Conservation (phyloP, 2,329 filamentous ascomycete species). For the Hypomyces rosellus region DNA sequence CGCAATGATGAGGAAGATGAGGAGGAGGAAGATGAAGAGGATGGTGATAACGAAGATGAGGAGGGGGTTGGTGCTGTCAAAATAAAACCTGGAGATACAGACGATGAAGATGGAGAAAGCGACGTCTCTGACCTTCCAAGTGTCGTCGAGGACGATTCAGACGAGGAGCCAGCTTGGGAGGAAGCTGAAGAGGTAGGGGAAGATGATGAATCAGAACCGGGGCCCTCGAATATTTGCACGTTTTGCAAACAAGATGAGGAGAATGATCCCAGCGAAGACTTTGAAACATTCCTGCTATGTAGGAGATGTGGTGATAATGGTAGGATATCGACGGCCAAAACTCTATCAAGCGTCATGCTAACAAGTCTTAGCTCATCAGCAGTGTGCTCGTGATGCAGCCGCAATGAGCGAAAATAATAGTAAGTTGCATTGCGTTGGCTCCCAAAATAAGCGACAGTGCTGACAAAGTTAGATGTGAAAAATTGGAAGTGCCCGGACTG, state of each 20-base stretch:
- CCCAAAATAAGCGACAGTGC: conserved; percentile 3
- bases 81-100: conserved; percentile 43
- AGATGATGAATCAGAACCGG: conserved; percentile 50
- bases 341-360: conserved; percentile 21
- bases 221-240: conserved; percentile 45
- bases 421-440: conserved; percentile 11
- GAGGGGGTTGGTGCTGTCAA: conserved; percentile 54
- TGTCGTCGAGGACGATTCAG: conserved; percentile 49
- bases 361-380: conserved; percentile 68
- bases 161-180: conserved; percentile 41
- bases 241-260: conserved; percentile 82
- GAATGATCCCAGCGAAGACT: conserved; percentile 73
- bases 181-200: conserved; percentile 52
- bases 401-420: conserved; percentile 29
- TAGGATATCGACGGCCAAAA: conserved; percentile 41
- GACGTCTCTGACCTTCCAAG: conserved; percentile 41
- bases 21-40: conserved; percentile 27
- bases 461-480: conserved; percentile 32
- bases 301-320: conserved; percentile 73
- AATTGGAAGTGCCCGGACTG: conserved; percentile 50
- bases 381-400: conserved; percentile 70
- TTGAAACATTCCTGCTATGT: conserved; percentile 73
- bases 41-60: conserved; percentile 33
- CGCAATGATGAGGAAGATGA: conserved; percentile 23
- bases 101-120: conserved; percentile 44